Evolutionary conservation across 2,329 filamentous ascomycete genomes (phyloP).

Genomic region (Aulographum hederae): DNA sequence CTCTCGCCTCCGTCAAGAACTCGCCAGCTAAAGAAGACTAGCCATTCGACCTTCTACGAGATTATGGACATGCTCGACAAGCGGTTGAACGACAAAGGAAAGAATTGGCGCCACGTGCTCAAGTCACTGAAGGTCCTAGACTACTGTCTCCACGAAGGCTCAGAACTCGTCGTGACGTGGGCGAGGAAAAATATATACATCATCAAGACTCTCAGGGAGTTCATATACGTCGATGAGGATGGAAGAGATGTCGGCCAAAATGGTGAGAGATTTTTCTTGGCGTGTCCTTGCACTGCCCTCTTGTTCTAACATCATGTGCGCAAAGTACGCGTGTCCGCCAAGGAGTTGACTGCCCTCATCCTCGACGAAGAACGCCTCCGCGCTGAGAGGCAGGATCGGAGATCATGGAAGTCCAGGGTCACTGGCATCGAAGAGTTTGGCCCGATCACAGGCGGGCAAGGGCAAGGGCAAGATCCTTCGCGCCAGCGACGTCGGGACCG

Average conservation of each 20-base stretch:
- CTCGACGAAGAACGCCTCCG: constrained; percentile 86
- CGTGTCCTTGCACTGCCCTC: constrained; percentile 8
- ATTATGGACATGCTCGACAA: constrained; percentile 99
- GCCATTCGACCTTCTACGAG: constrained; percentile 94
- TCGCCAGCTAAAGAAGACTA: too few relatives aligned
- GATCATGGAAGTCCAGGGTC: constrained; percentile 92
- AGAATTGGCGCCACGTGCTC: constrained; percentile 97
- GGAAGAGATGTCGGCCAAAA: constrained; percentile 91
- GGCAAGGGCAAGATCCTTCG: constrained; percentile 26
- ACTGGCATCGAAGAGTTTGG: constrained; percentile 76
- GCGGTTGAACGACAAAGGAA: constrained; percentile 94
- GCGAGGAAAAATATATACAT: constrained; percentile 96
- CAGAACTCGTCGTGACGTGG: constrained; percentile 93
- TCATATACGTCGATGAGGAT: constrained; percentile 91
- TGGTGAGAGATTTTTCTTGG: constrained; percentile 37
- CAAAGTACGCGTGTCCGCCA: constrained; percentile 81
- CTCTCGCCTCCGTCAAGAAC: too few relatives aligned
- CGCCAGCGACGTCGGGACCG: constrained; percentile 30
- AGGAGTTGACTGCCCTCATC: constrained; percentile 82
- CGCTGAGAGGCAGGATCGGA: constrained; percentile 76
- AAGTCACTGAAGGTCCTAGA: constrained; percentile 96
- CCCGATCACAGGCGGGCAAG: constrained; percentile 13
- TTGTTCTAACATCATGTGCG: constrained; percentile 1
- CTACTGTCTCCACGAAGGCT: constrained; percentile 94
- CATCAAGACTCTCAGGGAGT: constrained; percentile 95